phyloP scores from a whole-genome alignment of 2,329 filamentous ascomycete species.

The Sporothrix brasiliensis region DNA sequence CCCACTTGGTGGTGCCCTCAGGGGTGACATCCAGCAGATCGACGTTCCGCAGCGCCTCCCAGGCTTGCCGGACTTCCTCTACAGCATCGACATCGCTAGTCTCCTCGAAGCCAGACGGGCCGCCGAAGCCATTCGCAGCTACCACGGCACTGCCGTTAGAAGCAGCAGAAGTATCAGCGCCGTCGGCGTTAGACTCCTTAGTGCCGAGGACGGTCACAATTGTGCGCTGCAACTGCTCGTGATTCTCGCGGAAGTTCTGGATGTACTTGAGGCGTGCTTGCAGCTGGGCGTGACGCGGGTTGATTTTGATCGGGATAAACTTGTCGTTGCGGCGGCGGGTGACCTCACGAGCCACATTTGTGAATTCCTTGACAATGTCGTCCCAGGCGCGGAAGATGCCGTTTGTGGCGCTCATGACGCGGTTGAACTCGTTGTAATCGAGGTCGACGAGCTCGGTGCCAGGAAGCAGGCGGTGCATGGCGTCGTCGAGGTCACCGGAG shows the following conservation, averaged over 20 bases:
- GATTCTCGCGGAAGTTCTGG: slow-evolving; percentile 90
- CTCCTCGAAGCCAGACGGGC: slow-evolving; percentile 68
- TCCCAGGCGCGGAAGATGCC: slow-evolving; percentile 93
- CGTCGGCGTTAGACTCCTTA: slow-evolving; percentile 56
- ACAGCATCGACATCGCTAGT: slow-evolving; percentile 97
- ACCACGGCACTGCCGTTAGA: slow-evolving; percentile 23
- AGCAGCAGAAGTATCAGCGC: slow-evolving; percentile 60
- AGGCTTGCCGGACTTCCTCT: slow-evolving; percentile 92
- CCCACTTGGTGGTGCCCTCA: slow-evolving; percentile 89
- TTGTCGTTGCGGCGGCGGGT: slow-evolving; percentile 92
- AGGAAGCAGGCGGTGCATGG: slow-evolving; percentile 81
- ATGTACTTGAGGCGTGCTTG: slow-evolving; percentile 93
- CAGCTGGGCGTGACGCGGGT: slow-evolving; percentile 81
- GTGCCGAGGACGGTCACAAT: slow-evolving; percentile 96
- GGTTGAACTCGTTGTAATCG: slow-evolving; percentile 86
- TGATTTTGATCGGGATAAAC: slow-evolving; percentile 98
- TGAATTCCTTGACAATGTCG: slow-evolving; percentile 95
- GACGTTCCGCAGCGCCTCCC: slow-evolving; percentile 90
- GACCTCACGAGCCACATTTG: slow-evolving; percentile 93
- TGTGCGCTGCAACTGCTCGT: slow-evolving; percentile 94
- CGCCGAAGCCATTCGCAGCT: slow-evolving; percentile 44
- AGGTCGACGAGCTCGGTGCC: slow-evolving; percentile 89
- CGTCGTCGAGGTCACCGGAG: slow-evolving; percentile 85
- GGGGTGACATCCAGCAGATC: slow-evolving; percentile 90
- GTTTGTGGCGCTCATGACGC: slow-evolving; percentile 79